A percentile compares a stretch with the other conserved stretches of the same genome.
Conservation (phyloP, 2,329 filamentous ascomycete species). For the Macrophomina pseudophaseolina region DNA sequence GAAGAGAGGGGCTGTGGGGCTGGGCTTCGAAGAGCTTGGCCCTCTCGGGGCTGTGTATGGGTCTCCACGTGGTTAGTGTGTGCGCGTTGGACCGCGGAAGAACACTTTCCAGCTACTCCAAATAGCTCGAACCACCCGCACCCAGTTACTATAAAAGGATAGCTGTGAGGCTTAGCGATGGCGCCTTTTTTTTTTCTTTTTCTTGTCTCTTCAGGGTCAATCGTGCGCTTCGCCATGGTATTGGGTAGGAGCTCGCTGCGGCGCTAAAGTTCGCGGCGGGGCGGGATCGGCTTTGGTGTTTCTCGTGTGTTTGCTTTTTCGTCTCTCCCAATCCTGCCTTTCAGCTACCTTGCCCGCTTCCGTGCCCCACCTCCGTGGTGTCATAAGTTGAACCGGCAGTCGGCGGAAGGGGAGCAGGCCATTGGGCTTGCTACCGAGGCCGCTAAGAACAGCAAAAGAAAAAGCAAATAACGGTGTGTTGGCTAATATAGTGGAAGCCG, state of each 20-base stretch:
- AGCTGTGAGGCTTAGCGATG: not conserved
- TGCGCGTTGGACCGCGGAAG: not conserved
- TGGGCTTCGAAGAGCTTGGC: not conserved
- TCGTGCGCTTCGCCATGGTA: not conserved
- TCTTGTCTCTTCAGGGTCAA: not conserved
- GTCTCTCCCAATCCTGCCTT: not conserved
- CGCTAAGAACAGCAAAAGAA: not conserved
- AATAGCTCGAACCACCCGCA: not conserved
- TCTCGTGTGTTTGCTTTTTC: not conserved
- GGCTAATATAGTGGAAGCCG: not conserved
- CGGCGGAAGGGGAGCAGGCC: not conserved
- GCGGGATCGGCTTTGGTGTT: not conserved
- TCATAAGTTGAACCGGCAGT: not conserved
- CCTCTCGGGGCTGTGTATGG: not conserved
- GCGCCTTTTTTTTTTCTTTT: not conserved
- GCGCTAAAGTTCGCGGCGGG: not conserved
- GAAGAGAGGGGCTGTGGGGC: not conserved
- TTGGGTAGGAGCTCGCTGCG: not conserved
- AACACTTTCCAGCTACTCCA: not conserved
- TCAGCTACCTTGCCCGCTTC: not conserved
- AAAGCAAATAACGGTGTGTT: not conserved
- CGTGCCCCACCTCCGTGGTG: not conserved
- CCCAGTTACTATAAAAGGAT: not conserved
- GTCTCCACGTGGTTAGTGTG: not conserved
- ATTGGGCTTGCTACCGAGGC: not conserved